These are phyloP conservation scores for Rauvolfia tetraphylla DNA, from an alignment of 257 asterid genomes.

Conservation along the genomic window DNA sequence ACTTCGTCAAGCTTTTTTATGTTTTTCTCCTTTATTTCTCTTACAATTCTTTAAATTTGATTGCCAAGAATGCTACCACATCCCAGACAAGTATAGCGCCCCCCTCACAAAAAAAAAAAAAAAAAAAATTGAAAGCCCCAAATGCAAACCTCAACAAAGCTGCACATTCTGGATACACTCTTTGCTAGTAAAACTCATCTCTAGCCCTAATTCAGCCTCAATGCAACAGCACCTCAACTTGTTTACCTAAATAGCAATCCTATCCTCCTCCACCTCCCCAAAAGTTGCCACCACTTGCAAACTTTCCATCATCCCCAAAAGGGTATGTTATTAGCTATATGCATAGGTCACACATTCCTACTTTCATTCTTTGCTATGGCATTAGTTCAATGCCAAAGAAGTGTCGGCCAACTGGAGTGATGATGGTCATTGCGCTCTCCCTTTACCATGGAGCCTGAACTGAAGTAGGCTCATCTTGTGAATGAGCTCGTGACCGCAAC, in stretches of 20 bases:
- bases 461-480: background rate
- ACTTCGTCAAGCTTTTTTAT: background rate
- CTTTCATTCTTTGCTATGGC: background rate
- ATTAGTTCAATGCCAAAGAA: background rate
- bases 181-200: background rate
- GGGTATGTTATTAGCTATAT: background rate
- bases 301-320: background rate
- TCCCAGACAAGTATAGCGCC: too few relatives aligned
- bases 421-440: background rate
- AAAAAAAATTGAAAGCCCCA: too few relatives aligned
- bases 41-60: background rate
- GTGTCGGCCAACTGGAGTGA: background rate
- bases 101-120: too few relatives aligned
- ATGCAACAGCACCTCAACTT: background rate
- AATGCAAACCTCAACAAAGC: background rate
- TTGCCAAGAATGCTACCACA: background rate
- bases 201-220: background rate
- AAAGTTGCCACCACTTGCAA: background rate
- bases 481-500: background rate
- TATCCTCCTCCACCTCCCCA: background rate
- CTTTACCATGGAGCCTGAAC: background rate
- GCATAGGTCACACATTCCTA: background rate
- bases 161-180: background rate
- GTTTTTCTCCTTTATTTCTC: background rate
- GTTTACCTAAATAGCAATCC: background rate